phyloP scores from a whole-genome alignment of 805 yeast species.

The Candida fluviatilis region DNA sequence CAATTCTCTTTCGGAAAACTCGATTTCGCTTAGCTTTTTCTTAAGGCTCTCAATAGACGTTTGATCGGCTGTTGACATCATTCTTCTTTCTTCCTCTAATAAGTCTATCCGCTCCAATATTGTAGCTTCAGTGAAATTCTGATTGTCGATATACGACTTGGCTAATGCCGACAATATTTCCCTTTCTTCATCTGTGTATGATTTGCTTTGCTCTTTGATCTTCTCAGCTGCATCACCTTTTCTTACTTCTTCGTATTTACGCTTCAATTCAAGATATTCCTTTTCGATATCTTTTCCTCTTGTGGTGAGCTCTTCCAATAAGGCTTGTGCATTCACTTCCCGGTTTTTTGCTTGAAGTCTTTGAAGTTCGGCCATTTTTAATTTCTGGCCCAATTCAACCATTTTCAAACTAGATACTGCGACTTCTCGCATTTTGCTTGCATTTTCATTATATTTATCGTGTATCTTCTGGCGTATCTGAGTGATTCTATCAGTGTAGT shows the following conservation, averaged over 20 bases:
- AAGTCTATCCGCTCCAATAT: constrained; percentile 39
- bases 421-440: constrained; percentile 13
- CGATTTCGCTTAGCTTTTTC: constrained; percentile 29
- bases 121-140: constrained; percentile 32
- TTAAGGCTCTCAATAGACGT: constrained; percentile 39
- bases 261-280: constrained; percentile 31
- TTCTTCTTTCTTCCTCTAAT: constrained; percentile 43
- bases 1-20: constrained; percentile 29
- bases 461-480: constrained; percentile 24
- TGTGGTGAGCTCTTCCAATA: constrained; percentile 10
- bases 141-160: constrained; percentile 26
- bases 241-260: constrained; percentile 34
- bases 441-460: constrained; percentile 13
- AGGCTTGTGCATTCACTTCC: constrained; percentile 20
- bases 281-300: constrained; percentile 14
- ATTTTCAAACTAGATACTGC: constrained; percentile 16
- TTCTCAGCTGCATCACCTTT: constrained; percentile 36
- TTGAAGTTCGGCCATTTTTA: constrained; percentile 5
- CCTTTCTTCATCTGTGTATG: constrained; percentile 37
- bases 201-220: constrained; percentile 29
- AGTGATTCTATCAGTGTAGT: constrained; percentile 37
- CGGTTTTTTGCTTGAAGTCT: constrained; percentile 6
- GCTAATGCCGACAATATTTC: constrained; percentile 38
- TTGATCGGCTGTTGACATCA: constrained; percentile 34
- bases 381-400: constrained; percentile 18